phyloP scores from a whole-genome alignment of 139 green algal genomes.

The Coelastrella sp. region DNA sequence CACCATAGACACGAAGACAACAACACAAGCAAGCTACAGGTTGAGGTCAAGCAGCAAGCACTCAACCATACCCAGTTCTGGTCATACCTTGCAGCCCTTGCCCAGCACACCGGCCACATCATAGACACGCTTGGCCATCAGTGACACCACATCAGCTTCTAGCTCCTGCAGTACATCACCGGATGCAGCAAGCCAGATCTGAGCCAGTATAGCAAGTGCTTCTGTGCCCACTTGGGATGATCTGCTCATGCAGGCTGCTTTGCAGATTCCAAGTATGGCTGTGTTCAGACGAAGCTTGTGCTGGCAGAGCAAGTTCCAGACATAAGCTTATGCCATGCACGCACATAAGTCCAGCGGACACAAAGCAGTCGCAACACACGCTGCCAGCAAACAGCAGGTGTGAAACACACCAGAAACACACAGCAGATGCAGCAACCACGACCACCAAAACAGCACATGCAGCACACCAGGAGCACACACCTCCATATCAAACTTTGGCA shows the following conservation, averaged over 20 bases:
- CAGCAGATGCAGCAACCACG: neutral
- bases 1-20: neutral
- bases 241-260: no score
- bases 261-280: no score
- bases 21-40: neutral
- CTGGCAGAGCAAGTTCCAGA: no score
- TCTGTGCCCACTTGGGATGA: no score
- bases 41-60: neutral
- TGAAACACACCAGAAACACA: neutral
- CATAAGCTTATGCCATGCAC: no score
- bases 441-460: neutral
- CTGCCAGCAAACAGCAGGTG: no score
- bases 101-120: constrained; percentile 96
- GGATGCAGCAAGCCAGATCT: neutral
- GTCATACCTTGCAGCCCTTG: constrained; percentile 89
- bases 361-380: no score
- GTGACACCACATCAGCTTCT: constrained; percentile 85
- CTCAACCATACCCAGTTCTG: neutral
- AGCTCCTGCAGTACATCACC: constrained; percentile 54
- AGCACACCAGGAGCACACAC: neutral
- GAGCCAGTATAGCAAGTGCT: neutral
- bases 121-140: constrained; percentile 98
- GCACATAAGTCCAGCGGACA: no score
- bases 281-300: no score
- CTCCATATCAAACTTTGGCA: constrained; percentile 97